phyloP scores from a whole-genome alignment of 1,284 basidiomycete species.

The Apiotrichum montevideense region DNA sequence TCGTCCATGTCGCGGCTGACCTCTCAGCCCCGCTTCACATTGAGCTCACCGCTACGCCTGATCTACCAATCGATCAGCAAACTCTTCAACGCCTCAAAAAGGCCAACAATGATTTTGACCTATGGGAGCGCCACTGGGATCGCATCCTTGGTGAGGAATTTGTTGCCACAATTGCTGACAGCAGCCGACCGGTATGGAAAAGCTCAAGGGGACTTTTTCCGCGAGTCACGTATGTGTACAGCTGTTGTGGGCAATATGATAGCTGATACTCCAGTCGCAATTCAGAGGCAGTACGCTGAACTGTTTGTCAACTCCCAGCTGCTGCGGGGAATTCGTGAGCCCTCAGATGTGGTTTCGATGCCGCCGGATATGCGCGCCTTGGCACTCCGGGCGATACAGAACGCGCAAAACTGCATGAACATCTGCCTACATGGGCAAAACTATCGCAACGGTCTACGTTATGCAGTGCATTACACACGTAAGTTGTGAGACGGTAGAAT shows the following conservation, averaged over 20 bases:
- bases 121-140: conserved; percentile 48
- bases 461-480: conserved; percentile 50
- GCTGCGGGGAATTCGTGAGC: conserved; percentile 42
- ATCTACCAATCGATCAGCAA: conserved; percentile 40
- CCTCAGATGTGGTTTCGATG: conserved; percentile 42
- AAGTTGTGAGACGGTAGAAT: conserved; percentile 46
- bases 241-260: neutral
- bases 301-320: conserved; percentile 48
- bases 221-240: conserved; percentile 34
- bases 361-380: conserved; percentile 43
- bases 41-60: conserved; percentile 42
- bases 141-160: conserved; percentile 30
- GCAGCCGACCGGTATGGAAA: conserved; percentile 40
- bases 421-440: conserved; percentile 44
- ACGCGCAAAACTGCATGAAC: conserved; percentile 45
- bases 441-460: conserved; percentile 83
- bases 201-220: conserved; percentile 41
- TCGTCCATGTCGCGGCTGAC: neutral
- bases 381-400: conserved; percentile 46
- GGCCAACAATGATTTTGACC: conserved; percentile 46
- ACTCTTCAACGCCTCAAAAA: conserved; percentile 44
- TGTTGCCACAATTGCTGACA: neutral
- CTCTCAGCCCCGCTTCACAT: conserved; percentile 40
- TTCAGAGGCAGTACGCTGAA: conserved; percentile 10
- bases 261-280: conserved; percentile 3